A percentile compares a stretch with the other conserved stretches of the same genome.
phyloP scores from a whole-genome alignment of 2,329 filamentous ascomycete species.

The Diplodia intermedia region DNA sequence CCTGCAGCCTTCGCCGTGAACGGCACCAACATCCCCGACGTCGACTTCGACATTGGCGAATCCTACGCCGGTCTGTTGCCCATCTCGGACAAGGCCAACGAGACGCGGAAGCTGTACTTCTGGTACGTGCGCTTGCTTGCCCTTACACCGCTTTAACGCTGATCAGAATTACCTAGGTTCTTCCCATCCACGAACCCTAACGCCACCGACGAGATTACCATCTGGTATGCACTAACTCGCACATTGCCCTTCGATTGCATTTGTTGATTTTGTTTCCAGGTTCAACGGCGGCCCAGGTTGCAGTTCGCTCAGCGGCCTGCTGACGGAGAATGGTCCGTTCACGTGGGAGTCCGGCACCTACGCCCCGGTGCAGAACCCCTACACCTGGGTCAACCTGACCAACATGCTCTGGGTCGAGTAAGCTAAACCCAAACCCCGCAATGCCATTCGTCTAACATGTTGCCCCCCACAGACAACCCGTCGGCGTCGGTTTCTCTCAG shows the following conservation, averaged over 20 bases:
- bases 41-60: constrained; percentile 72
- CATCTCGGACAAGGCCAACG: constrained; percentile 59
- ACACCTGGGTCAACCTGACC: constrained; percentile 66
- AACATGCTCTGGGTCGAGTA: constrained; percentile 54
- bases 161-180: constrained; percentile 55
- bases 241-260: background rate
- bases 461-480: constrained; percentile 47
- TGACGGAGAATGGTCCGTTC: constrained; percentile 77
- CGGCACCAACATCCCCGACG: constrained; percentile 69
- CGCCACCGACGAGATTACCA: constrained; percentile 64
- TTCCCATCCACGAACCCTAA: constrained; percentile 63
- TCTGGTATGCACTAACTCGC: constrained; percentile 52
- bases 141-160: background rate
- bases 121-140: constrained; percentile 44
- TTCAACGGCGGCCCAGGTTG: constrained; percentile 52
- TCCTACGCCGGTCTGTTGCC: constrained; percentile 69
- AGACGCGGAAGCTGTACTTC: constrained; percentile 65
- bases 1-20: constrained; percentile 69
- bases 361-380: constrained; percentile 69
- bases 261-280: constrained; percentile 35
- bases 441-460: constrained; percentile 33
- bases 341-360: constrained; percentile 68
- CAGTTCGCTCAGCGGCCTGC: constrained; percentile 68
- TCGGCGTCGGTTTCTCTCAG: constrained; percentile 54
- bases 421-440: background rate